A percentile compares a stretch with the other conserved stretches of the same genome.
phyloP scores from a whole-genome alignment of 2,329 filamentous ascomycete genomes.

The Thermochaetoides dissita region DNA sequence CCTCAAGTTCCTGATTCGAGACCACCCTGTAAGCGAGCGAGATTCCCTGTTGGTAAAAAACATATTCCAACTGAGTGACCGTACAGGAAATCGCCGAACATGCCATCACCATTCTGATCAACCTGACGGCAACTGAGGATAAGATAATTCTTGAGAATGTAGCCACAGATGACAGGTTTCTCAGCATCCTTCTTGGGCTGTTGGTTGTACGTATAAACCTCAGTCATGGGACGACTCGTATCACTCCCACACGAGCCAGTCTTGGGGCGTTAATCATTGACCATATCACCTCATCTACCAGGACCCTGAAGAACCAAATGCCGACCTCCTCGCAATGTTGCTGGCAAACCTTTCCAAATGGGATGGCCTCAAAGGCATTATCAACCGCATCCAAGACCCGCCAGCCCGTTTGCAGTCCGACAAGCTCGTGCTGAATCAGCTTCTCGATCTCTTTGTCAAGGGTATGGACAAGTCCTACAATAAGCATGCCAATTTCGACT shows the following conservation, averaged over 20 bases:
- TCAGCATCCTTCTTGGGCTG: conserved; percentile 58
- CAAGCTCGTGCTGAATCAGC: conserved; percentile 66
- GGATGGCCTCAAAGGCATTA: conserved; percentile 54
- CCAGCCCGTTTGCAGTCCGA: conserved; percentile 61
- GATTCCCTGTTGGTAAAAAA: conserved; percentile 6
- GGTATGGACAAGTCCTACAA: conserved; percentile 74
- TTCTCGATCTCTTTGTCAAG: conserved; percentile 93
- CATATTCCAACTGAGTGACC: conserved; percentile 3
- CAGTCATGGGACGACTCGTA: neutral
- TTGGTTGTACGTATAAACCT: conserved; percentile 50
- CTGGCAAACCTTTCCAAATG: conserved; percentile 83
- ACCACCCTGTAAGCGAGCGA: conserved; percentile 52
- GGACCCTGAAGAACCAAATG: conserved; percentile 61
- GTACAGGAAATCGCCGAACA: conserved; percentile 75
- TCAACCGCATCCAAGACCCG: conserved; percentile 52
- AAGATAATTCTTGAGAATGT: conserved; percentile 58
- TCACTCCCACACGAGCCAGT: too few relatives aligned
- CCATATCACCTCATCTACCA: neutral
- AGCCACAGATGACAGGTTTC: conserved; percentile 65
- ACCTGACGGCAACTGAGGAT: conserved; percentile 54
- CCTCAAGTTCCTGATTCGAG: conserved; percentile 72
- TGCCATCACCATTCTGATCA: conserved; percentile 80
- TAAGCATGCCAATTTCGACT: conserved; percentile 75
- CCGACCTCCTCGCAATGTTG: conserved; percentile 78
- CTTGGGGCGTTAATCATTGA: too few relatives aligned